Percentiles rank a stretch among this genome's conserved stretches.
Evolutionary conservation across 2,329 filamentous ascomycete species (phyloP).

Genomic region (Penicillium sp.): DNA sequence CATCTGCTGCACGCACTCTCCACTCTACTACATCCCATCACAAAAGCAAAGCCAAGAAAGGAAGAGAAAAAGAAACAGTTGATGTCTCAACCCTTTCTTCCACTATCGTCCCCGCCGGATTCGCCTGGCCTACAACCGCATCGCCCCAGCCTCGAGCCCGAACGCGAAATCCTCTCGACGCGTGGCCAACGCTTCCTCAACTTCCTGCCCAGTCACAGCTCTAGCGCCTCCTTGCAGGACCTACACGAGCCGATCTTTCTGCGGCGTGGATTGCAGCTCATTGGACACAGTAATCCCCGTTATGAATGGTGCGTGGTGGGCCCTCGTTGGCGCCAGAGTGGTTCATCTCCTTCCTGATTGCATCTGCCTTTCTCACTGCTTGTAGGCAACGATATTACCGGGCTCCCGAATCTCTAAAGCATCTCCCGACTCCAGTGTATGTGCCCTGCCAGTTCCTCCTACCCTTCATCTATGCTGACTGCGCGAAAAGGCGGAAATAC

Average conservation of each 20-base stretch:
- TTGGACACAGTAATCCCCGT: slow-evolving; percentile 83
- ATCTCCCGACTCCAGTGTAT: slow-evolving; percentile 72
- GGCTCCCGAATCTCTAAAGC: slow-evolving; percentile 71
- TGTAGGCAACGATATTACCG: slow-evolving; percentile 78
- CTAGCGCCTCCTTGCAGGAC: slow-evolving; percentile 21
- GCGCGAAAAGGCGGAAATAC: slow-evolving; percentile 70
- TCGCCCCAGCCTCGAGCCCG: slow-evolving; percentile 39
- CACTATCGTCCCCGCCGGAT: slow-evolving; percentile 15
- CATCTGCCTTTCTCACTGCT: background rate
- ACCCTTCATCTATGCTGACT: slow-evolving; percentile 4
- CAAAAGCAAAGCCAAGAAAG: background rate
- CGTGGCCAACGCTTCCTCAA: slow-evolving; percentile 43
- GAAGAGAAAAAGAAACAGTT: background rate
- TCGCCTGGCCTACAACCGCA: slow-evolving; percentile 23
- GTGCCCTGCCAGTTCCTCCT: slow-evolving; percentile 20
- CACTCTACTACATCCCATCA: no score
- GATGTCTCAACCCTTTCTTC: slow-evolving; percentile 18
- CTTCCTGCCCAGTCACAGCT: slow-evolving; percentile 35
- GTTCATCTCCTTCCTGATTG: no score
- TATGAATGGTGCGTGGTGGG: slow-evolving; percentile 68
- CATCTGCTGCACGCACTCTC: no score
- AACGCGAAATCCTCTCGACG: slow-evolving; percentile 42
- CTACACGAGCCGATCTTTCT: slow-evolving; percentile 16
- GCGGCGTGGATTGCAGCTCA: slow-evolving; percentile 55
- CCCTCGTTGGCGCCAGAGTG: no score